Percentiles rank a stretch among this genome's conserved stretches.
Evolutionary conservation across 768 basidiomycete genomes (phyloP).

Genomic region (Xerocomellus amylosporus): DNA sequence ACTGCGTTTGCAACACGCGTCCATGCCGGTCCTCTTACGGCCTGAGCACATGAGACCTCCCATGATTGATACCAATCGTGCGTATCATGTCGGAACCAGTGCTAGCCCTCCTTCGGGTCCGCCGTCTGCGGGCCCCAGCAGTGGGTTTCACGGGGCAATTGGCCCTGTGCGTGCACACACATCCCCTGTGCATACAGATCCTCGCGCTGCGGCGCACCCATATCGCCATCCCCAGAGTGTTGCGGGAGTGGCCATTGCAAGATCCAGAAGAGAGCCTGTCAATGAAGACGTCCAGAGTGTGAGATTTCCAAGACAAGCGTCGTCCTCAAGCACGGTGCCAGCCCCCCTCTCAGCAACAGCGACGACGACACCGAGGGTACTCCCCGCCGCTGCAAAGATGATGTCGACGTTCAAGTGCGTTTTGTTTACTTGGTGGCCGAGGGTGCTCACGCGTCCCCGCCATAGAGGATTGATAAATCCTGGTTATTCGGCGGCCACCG

Average conservation of each 20-base stretch:
- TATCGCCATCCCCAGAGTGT: slow-evolving; percentile 32
- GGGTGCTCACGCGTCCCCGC: slow-evolving; percentile 12
- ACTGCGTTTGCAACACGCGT: slow-evolving; percentile 25
- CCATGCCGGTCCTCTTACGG: slow-evolving; percentile 17
- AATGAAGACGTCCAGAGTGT: slow-evolving; percentile 28
- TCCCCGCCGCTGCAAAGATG: slow-evolving; percentile 7
- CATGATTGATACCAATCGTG: slow-evolving; percentile 33
- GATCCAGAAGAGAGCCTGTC: slow-evolving; percentile 29
- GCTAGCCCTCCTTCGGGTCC: slow-evolving; percentile 32
- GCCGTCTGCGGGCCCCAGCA: slow-evolving; percentile 26
- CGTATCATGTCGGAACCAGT: slow-evolving; percentile 27
- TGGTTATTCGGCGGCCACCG: slow-evolving; percentile 16
- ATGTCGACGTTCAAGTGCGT: slow-evolving; percentile 23
- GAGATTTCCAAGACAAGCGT: slow-evolving; percentile 27
- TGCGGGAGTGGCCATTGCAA: slow-evolving; percentile 20
- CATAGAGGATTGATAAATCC: slow-evolving; percentile 28
- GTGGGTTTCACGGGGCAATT: slow-evolving; percentile 10
- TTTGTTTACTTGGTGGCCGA: not conserved
- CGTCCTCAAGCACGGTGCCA: slow-evolving; percentile 10
- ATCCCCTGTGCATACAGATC: slow-evolving; percentile 25
- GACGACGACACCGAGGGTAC: not conserved
- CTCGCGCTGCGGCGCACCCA: slow-evolving; percentile 25
- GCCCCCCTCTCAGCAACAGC: slow-evolving; percentile 6
- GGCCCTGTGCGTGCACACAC: slow-evolving; percentile 28
- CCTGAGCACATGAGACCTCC: slow-evolving; percentile 35